Evolutionary conservation across 2,329 filamentous ascomycete species (phyloP).

Genomic region (Colletotrichum musae): DNA sequence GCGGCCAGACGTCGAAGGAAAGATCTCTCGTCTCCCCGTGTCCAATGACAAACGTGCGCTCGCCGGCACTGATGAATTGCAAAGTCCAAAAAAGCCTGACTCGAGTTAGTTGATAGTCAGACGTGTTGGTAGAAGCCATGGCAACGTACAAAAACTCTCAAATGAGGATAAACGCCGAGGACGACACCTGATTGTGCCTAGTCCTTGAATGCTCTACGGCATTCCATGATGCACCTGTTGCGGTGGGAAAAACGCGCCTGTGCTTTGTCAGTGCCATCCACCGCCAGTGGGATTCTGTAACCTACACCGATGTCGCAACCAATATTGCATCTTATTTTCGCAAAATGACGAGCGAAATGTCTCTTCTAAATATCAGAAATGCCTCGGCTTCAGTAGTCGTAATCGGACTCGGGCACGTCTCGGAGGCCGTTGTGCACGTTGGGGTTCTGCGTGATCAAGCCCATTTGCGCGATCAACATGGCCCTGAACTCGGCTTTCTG

Average conservation of each 20-base stretch:
- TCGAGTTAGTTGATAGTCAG: not conserved
- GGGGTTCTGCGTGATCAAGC: slow-evolving; percentile 1
- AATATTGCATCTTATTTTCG: too few species aligned
- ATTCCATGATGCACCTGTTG: too few species aligned
- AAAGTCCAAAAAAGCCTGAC: not conserved
- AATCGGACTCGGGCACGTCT: not conserved
- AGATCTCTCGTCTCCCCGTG: not conserved
- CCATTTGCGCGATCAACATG: not conserved
- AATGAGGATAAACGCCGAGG: not conserved
- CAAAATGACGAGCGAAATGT: not conserved
- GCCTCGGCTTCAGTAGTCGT: not conserved
- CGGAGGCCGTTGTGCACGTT: slow-evolving; percentile 9
- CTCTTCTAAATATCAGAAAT: not conserved
- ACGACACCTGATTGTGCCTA: not conserved
- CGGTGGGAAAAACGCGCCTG: too few species aligned
- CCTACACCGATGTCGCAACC: too few species aligned
- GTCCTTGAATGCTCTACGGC: too few species aligned
- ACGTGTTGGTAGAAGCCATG: not conserved
- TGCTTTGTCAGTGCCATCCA: too few species aligned
- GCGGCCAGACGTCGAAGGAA: too few species aligned
- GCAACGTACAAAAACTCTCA: not conserved
- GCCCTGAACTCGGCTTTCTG: slow-evolving; percentile 10
- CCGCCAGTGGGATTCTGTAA: too few species aligned
- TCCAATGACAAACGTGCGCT: not conserved
- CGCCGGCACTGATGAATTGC: not conserved